Conservation (phyloP, 441 rosid genomes). For the Erodium trifolium region DNA sequence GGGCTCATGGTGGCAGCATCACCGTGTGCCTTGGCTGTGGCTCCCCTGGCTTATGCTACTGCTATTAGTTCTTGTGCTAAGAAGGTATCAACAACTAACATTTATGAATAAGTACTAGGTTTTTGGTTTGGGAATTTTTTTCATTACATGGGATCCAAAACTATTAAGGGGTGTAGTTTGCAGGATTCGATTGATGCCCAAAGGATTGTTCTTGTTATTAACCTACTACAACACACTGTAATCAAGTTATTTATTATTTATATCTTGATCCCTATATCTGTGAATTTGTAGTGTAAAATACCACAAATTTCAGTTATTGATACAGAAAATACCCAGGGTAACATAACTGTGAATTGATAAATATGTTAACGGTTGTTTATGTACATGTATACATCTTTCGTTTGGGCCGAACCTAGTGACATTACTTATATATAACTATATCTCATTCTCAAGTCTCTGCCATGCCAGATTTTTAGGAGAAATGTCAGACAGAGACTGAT, state of each 20-base stretch:
- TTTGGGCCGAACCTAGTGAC: not conserved
- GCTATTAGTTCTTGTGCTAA: constrained; percentile 92
- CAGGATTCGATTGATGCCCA: not conserved
- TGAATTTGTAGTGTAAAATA: too few relatives aligned
- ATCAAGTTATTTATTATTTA: too few relatives aligned
- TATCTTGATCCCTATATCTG: too few relatives aligned
- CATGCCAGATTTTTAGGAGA: not conserved
- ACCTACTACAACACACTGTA: too few relatives aligned
- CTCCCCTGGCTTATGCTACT: constrained; percentile 93
- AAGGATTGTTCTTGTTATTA: not conserved
- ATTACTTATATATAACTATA: not conserved
- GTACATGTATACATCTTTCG: not conserved
- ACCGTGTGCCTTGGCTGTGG: constrained; percentile 96
- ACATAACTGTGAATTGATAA: not conserved
- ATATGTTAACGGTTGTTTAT: not conserved
- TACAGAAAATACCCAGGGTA: not conserved
- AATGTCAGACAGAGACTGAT: not conserved
- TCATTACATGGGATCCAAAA: not conserved
- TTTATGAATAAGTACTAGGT: constrained; percentile 8
- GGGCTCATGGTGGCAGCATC: constrained; percentile 99
- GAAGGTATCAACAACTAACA: constrained; percentile 46
- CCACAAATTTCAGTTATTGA: not conserved
- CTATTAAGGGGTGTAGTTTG: not conserved
- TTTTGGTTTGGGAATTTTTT: not conserved
- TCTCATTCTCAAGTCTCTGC: not conserved